These are phyloP conservation scores for Aspergillus asperescens DNA, from an alignment of 495 filamentous ascomycete genomes.

Conservation along the genomic window DNA sequence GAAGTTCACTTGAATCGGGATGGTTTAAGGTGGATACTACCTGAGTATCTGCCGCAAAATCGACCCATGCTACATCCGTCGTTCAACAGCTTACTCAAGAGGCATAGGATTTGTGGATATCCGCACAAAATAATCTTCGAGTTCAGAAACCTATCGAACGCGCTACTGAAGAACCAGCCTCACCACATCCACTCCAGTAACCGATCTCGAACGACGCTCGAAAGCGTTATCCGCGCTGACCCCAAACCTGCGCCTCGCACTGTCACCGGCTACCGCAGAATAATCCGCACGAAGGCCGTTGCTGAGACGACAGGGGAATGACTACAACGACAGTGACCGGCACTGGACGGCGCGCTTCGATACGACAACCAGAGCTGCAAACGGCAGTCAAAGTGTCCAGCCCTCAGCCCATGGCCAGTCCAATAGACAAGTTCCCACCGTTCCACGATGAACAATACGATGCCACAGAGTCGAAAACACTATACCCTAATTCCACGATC, in stretches of 20 bases:
- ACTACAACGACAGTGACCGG: conserved; percentile 43
- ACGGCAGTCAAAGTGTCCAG: conserved; percentile 25
- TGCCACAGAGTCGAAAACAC: conserved; percentile 20
- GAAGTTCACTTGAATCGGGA: not conserved
- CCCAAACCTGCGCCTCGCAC: not conserved
- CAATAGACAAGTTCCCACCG: conserved; percentile 41
- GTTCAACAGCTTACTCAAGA: not conserved
- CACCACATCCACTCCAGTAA: not conserved
- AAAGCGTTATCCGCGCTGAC: not conserved
- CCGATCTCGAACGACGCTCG: not conserved
- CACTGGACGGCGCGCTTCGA: conserved; percentile 41
- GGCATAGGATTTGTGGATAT: not conserved
- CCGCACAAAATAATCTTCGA: not conserved
- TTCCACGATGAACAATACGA: conserved; percentile 37
- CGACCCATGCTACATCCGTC: not conserved
- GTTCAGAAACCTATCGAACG: not conserved
- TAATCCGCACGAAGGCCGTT: not conserved
- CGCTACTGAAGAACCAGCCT: not conserved
- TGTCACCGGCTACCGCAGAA: not conserved
- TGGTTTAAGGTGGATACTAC: not conserved
- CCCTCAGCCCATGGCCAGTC: conserved; percentile 34
- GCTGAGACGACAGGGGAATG: conserved; percentile 22
- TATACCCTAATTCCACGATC: conserved; percentile 25
- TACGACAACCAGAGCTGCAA: conserved; percentile 39
- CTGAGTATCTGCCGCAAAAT: not conserved